A percentile compares a stretch with the other conserved stretches of the same genome.
Conservation (phyloP, 1,284 basidiomycete species). For the Microbotryum silenes-acaulis region DNA sequence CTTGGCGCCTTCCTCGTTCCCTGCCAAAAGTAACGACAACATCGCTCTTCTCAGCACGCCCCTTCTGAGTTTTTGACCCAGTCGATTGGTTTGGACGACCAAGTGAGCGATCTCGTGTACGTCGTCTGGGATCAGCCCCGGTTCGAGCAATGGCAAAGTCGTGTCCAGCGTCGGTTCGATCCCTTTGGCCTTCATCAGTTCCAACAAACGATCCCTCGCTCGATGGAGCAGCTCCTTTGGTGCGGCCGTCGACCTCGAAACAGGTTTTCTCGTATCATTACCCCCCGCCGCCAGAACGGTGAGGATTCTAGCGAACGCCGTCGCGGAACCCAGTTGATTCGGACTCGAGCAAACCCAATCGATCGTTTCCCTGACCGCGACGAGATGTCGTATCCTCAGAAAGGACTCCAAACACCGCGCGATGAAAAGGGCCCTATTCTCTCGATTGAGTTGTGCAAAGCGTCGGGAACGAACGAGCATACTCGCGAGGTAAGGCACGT, state of each 20-base stretch:
- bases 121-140: conserved; percentile 12
- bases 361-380: conserved; percentile 25
- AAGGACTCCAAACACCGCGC: conserved; percentile 22
- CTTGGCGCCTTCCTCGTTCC: not conserved
- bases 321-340: not conserved
- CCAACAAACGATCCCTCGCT: conserved; percentile 1
- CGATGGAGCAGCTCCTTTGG: conserved; percentile 5
- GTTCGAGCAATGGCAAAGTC: conserved; percentile 13
- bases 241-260: not conserved
- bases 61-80: not conserved
- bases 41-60: conserved; percentile 12
- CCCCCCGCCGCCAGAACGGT: conserved; percentile 13
- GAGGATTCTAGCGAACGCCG: conserved; percentile 13
- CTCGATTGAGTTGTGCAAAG: conserved; percentile 12
- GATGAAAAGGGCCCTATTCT: conserved; percentile 16
- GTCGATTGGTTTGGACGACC: conserved; percentile 8
- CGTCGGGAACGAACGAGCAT: conserved; percentile 12
- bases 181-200: conserved; percentile 4
- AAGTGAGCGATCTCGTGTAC: conserved; percentile 3
- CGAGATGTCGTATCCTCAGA: conserved; percentile 20
- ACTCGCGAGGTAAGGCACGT: conserved; percentile 25
- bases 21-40: conserved; percentile 2
- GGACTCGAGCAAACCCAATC: conserved; percentile 14
- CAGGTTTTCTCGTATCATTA: not conserved
- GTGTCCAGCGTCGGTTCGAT: conserved; percentile 5